Evolutionary conservation across 768 basidiomycete genomes (phyloP), one percentile per base, ranked within the genome.

Genomic region (Leccinum subgranulosum): DNA sequence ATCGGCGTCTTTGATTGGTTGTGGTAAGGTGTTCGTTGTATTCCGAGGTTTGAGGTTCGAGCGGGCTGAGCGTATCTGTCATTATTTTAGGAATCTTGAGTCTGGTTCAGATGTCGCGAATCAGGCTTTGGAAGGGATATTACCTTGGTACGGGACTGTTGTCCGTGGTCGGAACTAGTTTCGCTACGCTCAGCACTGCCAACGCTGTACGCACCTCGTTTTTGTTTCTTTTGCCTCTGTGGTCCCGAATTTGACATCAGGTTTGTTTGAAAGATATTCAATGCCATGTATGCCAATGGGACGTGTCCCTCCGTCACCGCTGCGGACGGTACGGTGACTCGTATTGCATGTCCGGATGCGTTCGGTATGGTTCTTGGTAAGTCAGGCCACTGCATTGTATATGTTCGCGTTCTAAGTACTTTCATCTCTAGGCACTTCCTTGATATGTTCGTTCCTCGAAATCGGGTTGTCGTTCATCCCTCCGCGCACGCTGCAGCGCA

Each of bases 401-500:
- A 15, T 15, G 14, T 4, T 34, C 33, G 14, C 17, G 17, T 39
- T 14, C 36, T n/a, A n/a, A n/a, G n/a, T n/a, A 41, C n/a, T n/a
- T 41, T 41, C n/a, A n/a, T n/a, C n/a, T n/a, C 9, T 10, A 86
- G 88, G 89, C 11, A 90, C 91, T 0, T 86, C 87, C 0, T 74
- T 91, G 21, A 81, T 92, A 58, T 91, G 89, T 64, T 83, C 87
- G 1, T 84, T 93, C 73, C 79, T 91, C 45, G 88, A 92, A 71
- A 91, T 93, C n/a, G 78, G 79, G 58, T 73, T 94, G 66, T 84
- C 88, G 0, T 92, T 93, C 69, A 77, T 88, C n/a, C 84, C 88
- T 0, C 77, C 85, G 1, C 79, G 81, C 14, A 74, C 77, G 3
- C 73, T 90, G 23, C 81, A 85, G 66, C 77, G 81, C 19, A 75